A percentile compares a stretch with the other conserved stretches of the same genome.
These are phyloP conservation scores for Quercus phellos DNA, from an alignment of 331 rosid genomes.

Conservation along the genomic window DNA sequence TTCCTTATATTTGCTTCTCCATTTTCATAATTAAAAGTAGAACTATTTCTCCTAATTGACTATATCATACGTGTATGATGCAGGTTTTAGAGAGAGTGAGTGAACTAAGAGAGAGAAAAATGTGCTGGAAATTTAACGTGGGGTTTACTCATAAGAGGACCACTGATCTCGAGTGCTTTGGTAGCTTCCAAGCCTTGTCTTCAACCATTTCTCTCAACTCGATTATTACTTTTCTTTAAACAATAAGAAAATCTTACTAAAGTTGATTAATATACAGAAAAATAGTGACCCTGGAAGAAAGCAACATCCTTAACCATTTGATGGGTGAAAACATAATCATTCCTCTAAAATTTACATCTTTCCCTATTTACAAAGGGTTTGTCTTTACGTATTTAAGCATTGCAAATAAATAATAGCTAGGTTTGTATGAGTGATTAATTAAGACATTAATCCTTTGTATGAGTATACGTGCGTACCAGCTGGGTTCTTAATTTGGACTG, in stretches of 20 bases:
- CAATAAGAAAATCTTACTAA: background rate
- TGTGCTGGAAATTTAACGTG: slow-evolving; percentile 15
- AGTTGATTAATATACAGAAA: background rate
- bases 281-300: background rate
- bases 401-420: too few relatives aligned
- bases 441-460: too few relatives aligned
- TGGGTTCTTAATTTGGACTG: too few relatives aligned
- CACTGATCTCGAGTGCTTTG: slow-evolving; percentile 11
- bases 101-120: background rate
- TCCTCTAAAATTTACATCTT: background rate
- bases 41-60: background rate
- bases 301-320: background rate
- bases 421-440: too few relatives aligned
- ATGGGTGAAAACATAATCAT: background rate
- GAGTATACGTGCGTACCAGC: too few relatives aligned
- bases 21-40: background rate
- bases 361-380: background rate
- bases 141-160: slow-evolving; percentile 20
- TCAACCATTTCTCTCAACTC: slow-evolving; percentile 1
- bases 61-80: background rate
- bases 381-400: background rate
- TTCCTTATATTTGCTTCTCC: slow-evolving; percentile 9
- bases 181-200: slow-evolving; percentile 2
- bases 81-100: background rate
- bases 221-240: slow-evolving; percentile 8